phyloP scores from a whole-genome alignment of 2,329 filamentous ascomycete genomes.

The Venturia pyrina region DNA sequence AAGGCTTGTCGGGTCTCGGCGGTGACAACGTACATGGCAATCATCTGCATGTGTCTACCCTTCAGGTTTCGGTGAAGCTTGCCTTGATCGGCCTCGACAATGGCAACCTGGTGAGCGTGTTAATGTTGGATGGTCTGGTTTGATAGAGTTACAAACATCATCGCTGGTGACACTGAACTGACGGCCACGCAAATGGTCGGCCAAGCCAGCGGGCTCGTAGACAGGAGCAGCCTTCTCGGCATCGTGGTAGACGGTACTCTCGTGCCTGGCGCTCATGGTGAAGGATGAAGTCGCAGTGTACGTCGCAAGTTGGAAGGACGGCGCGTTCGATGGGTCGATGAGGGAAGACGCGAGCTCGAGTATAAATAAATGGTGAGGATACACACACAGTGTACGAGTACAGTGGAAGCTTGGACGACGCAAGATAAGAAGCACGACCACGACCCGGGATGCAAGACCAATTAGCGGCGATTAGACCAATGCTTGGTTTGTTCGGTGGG shows the following conservation, averaged over 20 bases:
- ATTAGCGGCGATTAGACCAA: background rate
- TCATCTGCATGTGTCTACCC: constrained; percentile 14
- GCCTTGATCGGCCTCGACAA: constrained; percentile 8
- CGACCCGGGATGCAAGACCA: background rate
- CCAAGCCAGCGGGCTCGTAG: constrained; percentile 3
- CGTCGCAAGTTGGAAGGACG: background rate
- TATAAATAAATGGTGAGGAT: background rate
- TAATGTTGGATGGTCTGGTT: background rate
- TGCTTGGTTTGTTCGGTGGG: background rate
- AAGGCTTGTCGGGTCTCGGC: background rate
- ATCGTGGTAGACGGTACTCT: background rate
- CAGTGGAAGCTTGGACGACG: background rate
- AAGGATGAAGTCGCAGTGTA: background rate
- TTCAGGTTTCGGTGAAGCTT: constrained; percentile 12
- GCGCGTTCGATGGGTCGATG: background rate
- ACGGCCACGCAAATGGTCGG: background rate
- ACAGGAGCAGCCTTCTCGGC: background rate
- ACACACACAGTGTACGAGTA: too few relatives aligned
- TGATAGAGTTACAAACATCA: background rate
- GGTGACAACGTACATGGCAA: constrained; percentile 12
- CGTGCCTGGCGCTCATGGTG: background rate
- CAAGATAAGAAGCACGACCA: background rate
- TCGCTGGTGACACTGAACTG: constrained; percentile 6
- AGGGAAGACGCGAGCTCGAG: background rate
- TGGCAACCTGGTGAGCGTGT: background rate